Base-by-base conservation (phyloP, 495 filamentous ascomycete genomes). In the Chlorociboria aeruginascens region DNA sequence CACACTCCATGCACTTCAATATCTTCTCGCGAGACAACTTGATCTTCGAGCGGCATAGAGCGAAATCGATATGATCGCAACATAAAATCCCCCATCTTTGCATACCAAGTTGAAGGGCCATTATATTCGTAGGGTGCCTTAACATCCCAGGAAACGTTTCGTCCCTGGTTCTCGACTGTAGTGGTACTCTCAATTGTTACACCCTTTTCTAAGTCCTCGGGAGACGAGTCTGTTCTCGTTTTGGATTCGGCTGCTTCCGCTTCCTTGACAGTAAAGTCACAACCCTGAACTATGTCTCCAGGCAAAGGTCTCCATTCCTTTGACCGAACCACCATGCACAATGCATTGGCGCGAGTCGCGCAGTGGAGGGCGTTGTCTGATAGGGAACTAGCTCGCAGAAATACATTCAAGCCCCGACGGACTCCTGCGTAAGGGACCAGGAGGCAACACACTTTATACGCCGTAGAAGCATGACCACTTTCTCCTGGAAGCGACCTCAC, bases 281-380 rank as follows among this genome's bases (percentile, higher is more conserved):
- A 25, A 4, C 20, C 20, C 32, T 11, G 43, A 30, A 60, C 50
- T 14, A 47, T 54, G 11, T 14, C 32, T 53, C 51, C 20, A 59
- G 16, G 12, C 47, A 52, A 14, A n/a, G 40, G 40, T 29, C 34
- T 1, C 32, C 49, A 41, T 11, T 45, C 12, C 7, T 32, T 14
- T 17, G 49, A 48, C 32, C 33, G 37, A 38, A 63, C 57, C n/a
- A 67, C 58, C 49, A 64, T 63, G 40, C 63, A 66, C n/a, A 67
- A 37, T 6, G 64, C 61, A 13, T 55, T 53, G 2, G 51, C 58
- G 14, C 46, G 33, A 3, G 53, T 50, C 39, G 65, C 56, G 2
- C 3, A 34, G 3, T 30, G 28, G 6, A 52, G 16, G 6, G 13
- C 29, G 20, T 43, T 32, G 14, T 12, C 14, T 35, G 29, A 32